These are phyloP conservation scores for Monosporascus sp. DNA, from an alignment of 2,329 filamentous ascomycete genomes.

Conservation along the genomic window DNA sequence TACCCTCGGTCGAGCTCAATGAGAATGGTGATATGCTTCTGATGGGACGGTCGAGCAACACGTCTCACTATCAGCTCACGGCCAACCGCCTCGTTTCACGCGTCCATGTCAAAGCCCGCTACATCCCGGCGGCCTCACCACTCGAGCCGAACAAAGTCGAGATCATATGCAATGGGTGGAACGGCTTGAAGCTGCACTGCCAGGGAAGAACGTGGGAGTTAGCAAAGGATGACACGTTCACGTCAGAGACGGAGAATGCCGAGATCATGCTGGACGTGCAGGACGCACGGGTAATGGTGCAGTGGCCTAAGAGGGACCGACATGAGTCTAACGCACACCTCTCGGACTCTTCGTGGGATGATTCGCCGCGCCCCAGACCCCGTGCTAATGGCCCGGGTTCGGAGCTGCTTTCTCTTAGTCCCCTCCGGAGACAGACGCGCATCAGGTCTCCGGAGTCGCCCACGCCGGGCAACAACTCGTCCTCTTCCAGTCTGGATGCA, in stretches of 20 bases:
- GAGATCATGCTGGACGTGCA: constrained; percentile 96
- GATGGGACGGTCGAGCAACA: constrained; percentile 92
- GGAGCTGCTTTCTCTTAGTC: constrained; percentile 53
- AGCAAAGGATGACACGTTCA: constrained; percentile 82
- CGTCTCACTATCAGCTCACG: constrained; percentile 91
- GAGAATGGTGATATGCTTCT: constrained; percentile 75
- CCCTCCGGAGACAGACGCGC: constrained; percentile 50
- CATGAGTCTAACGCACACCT: constrained; percentile 44
- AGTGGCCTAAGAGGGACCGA: constrained; percentile 68
- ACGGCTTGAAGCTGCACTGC: constrained; percentile 89
- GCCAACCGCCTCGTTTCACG: constrained; percentile 89
- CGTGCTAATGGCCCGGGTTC: constrained; percentile 22
- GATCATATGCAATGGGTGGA: constrained; percentile 92
- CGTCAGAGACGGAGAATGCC: constrained; percentile 78
- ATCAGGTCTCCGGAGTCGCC: constrained; percentile 73
- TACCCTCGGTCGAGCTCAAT: constrained; percentile 77
- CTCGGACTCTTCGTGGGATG: constrained; percentile 69
- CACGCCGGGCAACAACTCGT: constrained; percentile 41
- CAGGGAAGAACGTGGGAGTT: constrained; percentile 83
- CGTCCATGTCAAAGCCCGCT: constrained; percentile 85
- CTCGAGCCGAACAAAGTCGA: constrained; percentile 75
- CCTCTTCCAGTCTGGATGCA: constrained; percentile 40
- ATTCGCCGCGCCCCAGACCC: constrained; percentile 44
- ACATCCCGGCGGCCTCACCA: constrained; percentile 63
- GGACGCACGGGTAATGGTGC: constrained; percentile 81